Evolutionary conservation across 768 basidiomycete genomes (phyloP), one percentile per base, ranked within the genome.

Genomic region (Macrocybe gigantea): DNA sequence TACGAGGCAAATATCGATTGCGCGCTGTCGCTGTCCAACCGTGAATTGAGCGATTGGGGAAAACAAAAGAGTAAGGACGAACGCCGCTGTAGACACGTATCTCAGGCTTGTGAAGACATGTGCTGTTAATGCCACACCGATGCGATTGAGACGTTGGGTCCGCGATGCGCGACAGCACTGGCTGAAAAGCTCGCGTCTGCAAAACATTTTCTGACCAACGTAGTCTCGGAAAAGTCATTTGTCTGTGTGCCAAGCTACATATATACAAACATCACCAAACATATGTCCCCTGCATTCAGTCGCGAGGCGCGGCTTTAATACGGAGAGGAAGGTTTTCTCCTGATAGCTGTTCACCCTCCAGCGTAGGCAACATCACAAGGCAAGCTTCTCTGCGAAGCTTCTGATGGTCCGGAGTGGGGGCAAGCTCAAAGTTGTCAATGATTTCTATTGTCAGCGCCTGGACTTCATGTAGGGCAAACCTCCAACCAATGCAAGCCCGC

Each of bases 201-300:
- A 22, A 22, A 22, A 4, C 22, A 22, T 22, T 22, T 56, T 77
- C 74, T 1, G 83, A 83, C 0, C 85, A 66, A 14, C 65, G 83
- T 80, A 5, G 77, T 61, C 9, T 76, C 71, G 58, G 82, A 83
- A 75, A 82, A 84, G 14, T 78, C 77, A 4, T 82, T 83, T 0
- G 83, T 82, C 12, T 4, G 22, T 22, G 22, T 44, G 9, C 43
- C 14, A 44, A 5, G n/a, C 22, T 32, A 32, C 22, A 22, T 44
- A 31, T 44, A 29, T 33, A 8, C 40, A 31, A 44, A 44, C 43
- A 14, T 34, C 14, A 44, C n/a, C 14, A 29, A 22, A 14, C 29
- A 31, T 7, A 44, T 44, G 43, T 2, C 22, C 22, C 4, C 30
- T 4, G 53, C 56, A 63, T 42, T 69, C 49, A 56, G 33, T 63